Evolutionary conservation across 2,329 filamentous ascomycete genomes (phyloP).

Genomic region (Beauveria varroae): DNA sequence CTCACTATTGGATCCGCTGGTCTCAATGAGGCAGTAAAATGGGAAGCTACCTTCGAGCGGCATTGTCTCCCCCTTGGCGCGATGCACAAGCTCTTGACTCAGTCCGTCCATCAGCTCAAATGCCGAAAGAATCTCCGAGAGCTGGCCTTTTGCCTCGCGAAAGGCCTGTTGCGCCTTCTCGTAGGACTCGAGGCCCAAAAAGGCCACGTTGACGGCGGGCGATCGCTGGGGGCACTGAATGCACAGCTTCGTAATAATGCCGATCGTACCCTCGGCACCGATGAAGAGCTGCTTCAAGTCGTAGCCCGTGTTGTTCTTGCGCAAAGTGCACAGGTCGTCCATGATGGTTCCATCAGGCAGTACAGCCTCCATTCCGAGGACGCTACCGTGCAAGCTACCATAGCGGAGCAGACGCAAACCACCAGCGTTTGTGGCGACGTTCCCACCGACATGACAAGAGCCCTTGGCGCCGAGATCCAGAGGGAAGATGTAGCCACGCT

Average conservation of each 20-base stretch:
- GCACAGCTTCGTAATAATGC: conserved; percentile 84
- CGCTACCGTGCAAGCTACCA: conserved; percentile 86
- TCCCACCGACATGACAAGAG: conserved; percentile 92
- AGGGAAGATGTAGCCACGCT: conserved; percentile 84
- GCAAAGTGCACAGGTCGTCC: conserved; percentile 76
- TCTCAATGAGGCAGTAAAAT: conserved; percentile 96
- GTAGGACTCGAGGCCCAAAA: conserved; percentile 85
- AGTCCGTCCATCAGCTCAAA: conserved; percentile 94
- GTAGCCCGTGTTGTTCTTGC: conserved; percentile 99
- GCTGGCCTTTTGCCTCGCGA: conserved; percentile 77
- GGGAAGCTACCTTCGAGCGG: conserved; percentile 79
- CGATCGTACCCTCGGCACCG: conserved; percentile 88
- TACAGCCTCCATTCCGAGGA: conserved; percentile 88
- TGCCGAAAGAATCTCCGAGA: conserved; percentile 91
- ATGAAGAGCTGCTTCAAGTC: conserved; percentile 97
- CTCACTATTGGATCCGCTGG: conserved; percentile 86
- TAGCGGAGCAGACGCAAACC: conserved; percentile 85
- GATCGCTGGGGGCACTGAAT: conserved; percentile 84
- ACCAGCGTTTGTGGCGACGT: conserved; percentile 92
- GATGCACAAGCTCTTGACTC: conserved; percentile 69
- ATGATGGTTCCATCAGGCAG: conserved; percentile 88
- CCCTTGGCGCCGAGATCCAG: conserved; percentile 97
- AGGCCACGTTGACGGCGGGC: conserved; percentile 86
- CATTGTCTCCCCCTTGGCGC: conserved; percentile 66
- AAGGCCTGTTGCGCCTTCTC: conserved; percentile 84